Evolutionary conservation across 352 stramenopile genomes (phyloP), one percentile per base, ranked within the genome.

Genomic region (Elongisporangium undulatum): DNA sequence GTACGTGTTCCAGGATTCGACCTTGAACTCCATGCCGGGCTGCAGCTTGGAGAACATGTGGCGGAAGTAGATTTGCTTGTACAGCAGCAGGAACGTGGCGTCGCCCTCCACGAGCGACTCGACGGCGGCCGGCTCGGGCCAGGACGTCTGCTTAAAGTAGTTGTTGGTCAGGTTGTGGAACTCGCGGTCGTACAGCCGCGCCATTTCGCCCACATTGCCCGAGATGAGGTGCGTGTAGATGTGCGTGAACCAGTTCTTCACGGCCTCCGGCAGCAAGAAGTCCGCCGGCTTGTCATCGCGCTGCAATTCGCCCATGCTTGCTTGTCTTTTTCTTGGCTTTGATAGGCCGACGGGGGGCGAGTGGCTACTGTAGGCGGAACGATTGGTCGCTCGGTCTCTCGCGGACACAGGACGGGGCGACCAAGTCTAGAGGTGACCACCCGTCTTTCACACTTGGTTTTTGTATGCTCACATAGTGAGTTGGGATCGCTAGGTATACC

Each of bases 61-160:
- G 38, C 95, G 93, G 63, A 97, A 97, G 64, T 97, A 98, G 64
- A 99, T 92, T 82, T 99, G 95, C 59, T 91, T 96, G 80, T 99
- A 99, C 51, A 99, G 75, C 26, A 96, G 65, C 55, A 99, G 68
- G 79, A 99, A 99, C 17, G 96, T 89, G 59, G 83, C 60, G 72
- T 97, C 82, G 58, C 79, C 73, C 65, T 96, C 78, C 69, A 96
- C 83, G 55, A 96, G 85, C 69, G 78, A 87, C 72, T 85, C 67
- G 41, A 91, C 66, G 34, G 85, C 89, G 62, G 92, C 89, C 34
- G 94, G 86, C 57, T 95, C 87, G 12, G 96, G 96, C 97, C 97
- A 99, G 58, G 92, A 80, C 29, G 80, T 83, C 74, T 96, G 92
- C 74, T 94, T 92, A 79, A 98, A 99, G 82, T 98, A 98, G 71